Evolutionary conservation across 2,329 filamentous ascomycete species (phyloP).

Genomic region (Aspergillus neoniger): DNA sequence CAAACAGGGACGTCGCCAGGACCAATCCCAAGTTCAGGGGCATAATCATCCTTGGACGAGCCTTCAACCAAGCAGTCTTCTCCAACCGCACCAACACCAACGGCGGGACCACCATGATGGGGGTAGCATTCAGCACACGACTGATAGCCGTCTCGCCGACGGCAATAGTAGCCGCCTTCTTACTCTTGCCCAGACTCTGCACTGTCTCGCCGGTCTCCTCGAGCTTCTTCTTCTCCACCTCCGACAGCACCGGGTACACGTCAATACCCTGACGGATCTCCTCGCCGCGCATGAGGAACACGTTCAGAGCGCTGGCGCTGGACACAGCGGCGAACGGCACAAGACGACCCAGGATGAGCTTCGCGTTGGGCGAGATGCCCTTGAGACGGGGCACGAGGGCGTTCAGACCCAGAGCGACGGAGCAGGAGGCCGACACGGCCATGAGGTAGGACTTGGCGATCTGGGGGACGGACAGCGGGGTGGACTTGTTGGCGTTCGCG

Average conservation of each 20-base stretch:
- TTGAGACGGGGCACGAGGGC: slow-evolving; percentile 83
- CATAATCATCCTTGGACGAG: slow-evolving; percentile 72
- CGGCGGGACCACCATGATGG: slow-evolving; percentile 95
- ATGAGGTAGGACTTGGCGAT: slow-evolving; percentile 88
- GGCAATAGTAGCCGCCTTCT: slow-evolving; percentile 82
- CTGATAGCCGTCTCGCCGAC: slow-evolving; percentile 91
- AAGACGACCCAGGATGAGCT: slow-evolving; percentile 76
- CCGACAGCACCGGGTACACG: slow-evolving; percentile 78
- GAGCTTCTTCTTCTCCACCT: slow-evolving; percentile 65
- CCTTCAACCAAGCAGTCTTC: slow-evolving; percentile 76
- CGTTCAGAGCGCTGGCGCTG: slow-evolving; percentile 86
- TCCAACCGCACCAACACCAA: slow-evolving; percentile 83
- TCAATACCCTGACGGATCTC: slow-evolving; percentile 94
- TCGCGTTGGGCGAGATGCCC: slow-evolving; percentile 71
- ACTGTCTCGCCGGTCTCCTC: slow-evolving; percentile 67
- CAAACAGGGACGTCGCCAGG: slow-evolving; percentile 80
- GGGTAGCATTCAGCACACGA: slow-evolving; percentile 88
- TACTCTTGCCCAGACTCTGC: slow-evolving; percentile 78
- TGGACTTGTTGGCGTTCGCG: slow-evolving; percentile 97
- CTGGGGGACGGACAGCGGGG: slow-evolving; percentile 76
- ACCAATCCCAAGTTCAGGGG: slow-evolving; percentile 88
- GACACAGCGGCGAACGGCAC: slow-evolving; percentile 96
- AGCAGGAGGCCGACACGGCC: slow-evolving; percentile 89
- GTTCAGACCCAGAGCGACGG: slow-evolving; percentile 89
- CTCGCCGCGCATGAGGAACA: slow-evolving; percentile 95